These are phyloP conservation scores for Nakaseomyces delphensis DNA, from an alignment of 1,139 yeast genomes.

Conservation along the genomic window DNA sequence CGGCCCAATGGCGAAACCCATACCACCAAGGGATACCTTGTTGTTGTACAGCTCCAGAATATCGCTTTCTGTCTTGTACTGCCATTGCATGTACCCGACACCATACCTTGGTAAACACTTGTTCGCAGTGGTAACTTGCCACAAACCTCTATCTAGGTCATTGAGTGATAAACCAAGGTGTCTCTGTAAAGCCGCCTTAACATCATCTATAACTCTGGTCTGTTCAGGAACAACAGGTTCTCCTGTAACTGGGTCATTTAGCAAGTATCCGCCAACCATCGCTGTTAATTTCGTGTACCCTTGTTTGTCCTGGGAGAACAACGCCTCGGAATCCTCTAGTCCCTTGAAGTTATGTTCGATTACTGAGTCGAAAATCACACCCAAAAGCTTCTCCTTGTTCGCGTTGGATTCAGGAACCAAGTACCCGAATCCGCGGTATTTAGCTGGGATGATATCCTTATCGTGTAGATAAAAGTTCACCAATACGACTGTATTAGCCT, in stretches of 20 bases:
- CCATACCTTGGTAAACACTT: slow-evolving; percentile 76
- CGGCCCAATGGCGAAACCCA: slow-evolving; percentile 71
- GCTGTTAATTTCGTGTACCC: slow-evolving; percentile 64
- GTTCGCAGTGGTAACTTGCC: slow-evolving; percentile 28
- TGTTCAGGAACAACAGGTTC: slow-evolving; percentile 38
- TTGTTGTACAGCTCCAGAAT: slow-evolving; percentile 35
- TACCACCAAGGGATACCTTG: slow-evolving; percentile 62
- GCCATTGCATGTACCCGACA: slow-evolving; percentile 56
- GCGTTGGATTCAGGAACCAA: slow-evolving; percentile 55
- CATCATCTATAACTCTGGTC: slow-evolving; percentile 38
- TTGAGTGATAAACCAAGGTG: slow-evolving; percentile 43
- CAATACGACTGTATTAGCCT: slow-evolving; percentile 48
- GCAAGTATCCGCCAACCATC: slow-evolving; percentile 82
- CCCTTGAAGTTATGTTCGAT: slow-evolving; percentile 45
- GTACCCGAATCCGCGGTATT: slow-evolving; percentile 70
- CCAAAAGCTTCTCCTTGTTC: slow-evolving; percentile 60
- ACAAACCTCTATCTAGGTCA: slow-evolving; percentile 30
- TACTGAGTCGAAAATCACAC: slow-evolving; percentile 86
- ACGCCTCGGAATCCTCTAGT: slow-evolving; percentile 19
- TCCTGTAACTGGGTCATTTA: slow-evolving; percentile 29
- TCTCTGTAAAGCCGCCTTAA: slow-evolving; percentile 40
- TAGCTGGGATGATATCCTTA: slow-evolving; percentile 30
- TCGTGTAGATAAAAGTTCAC: slow-evolving; percentile 52
- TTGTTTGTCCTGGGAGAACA: slow-evolving; percentile 19
- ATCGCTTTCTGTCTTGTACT: slow-evolving; percentile 33